Evolutionary conservation across 495 filamentous ascomycete species (phyloP), one percentile per base, ranked within the genome.

Genomic region (Neurospora sp.): DNA sequence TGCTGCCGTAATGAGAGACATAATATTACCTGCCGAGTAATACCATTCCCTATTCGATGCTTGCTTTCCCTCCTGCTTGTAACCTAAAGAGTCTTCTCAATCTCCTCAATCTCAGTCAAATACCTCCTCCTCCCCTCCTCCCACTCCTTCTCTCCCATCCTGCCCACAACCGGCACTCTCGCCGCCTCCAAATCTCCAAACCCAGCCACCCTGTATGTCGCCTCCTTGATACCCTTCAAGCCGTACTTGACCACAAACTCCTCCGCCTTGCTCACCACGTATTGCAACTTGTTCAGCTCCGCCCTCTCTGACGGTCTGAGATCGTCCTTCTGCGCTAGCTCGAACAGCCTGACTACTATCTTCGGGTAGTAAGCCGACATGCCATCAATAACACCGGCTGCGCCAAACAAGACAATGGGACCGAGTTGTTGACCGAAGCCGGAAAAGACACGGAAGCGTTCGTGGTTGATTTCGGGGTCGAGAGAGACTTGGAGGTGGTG

Each of bases 391-490:
- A 89, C 87, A 16, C 89, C 90, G 2, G 84, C 88, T 20, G 85
- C 85, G 44, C 89, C 89, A 9, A 91, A 82, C n/a, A 83, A 73
- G 4, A 91, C 79, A 16, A 88, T 85, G 0, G 90, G 88, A 1
- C 90, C 85, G 0, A 91, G 82, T 75, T 92, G 90, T 77, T 91
- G 90, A 0, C 90, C 89, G 23, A 92, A 83, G 5, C 89, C 90
- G 20, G 88, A 89, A 81, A 88, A 92, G 54, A 87, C 85, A 59
- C 84, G 84, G 81, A 92, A 92, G 37, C 82, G 72, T 40, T 83
- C 76, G 41, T 86, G 85, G 77, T 88, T 82, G 69, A 86, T 84
- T 27, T 75, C 76, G 0, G 85, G 86, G 70, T 83, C 83, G 27
- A 84, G 81, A 8, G 86, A 86, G 44, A 92, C 86, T 71, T 88